phyloP scores from a whole-genome alignment of 2,329 filamentous ascomycete genomes.

The Metarhizium sp. region DNA sequence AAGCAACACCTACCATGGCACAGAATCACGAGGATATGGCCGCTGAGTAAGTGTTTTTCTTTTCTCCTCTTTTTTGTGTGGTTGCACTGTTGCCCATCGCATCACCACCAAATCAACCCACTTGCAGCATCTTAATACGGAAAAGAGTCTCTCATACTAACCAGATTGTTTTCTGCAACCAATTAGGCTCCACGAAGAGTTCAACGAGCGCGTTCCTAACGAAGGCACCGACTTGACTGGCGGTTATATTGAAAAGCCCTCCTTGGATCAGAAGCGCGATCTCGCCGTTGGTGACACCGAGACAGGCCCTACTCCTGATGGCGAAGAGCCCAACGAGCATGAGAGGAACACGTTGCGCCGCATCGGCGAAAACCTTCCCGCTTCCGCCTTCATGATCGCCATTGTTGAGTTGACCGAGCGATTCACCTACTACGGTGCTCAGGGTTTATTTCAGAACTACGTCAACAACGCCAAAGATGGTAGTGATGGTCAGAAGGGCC shows the following conservation, averaged over 20 bases:
- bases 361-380: conserved; percentile 43
- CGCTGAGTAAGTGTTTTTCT: conserved; percentile 19
- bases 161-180: not conserved
- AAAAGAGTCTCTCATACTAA: not conserved
- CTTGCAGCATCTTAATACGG: too few species aligned
- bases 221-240: conserved; percentile 16
- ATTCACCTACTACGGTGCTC: conserved; percentile 48
- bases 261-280: conserved; percentile 15
- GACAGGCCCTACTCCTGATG: conserved; percentile 28
- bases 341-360: conserved; percentile 42
- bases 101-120: too few species aligned
- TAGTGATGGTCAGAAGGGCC: conserved; percentile 34
- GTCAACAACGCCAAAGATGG: conserved; percentile 28
- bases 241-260: conserved; percentile 12
- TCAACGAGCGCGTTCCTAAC: conserved; percentile 15
- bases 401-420: conserved; percentile 47
- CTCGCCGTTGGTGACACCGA: conserved; percentile 14
- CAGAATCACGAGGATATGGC: conserved; percentile 23
- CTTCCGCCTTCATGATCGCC: conserved; percentile 47
- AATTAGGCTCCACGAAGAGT: conserved; percentile 18
- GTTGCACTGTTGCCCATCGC: not conserved
- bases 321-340: conserved; percentile 41
- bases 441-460: conserved; percentile 48
- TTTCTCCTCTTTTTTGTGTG: not conserved
- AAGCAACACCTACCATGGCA: conserved; percentile 15